These are phyloP conservation scores for Parafenestella ontariensis DNA, from an alignment of 2,329 filamentous ascomycete species.

Conservation along the genomic window DNA sequence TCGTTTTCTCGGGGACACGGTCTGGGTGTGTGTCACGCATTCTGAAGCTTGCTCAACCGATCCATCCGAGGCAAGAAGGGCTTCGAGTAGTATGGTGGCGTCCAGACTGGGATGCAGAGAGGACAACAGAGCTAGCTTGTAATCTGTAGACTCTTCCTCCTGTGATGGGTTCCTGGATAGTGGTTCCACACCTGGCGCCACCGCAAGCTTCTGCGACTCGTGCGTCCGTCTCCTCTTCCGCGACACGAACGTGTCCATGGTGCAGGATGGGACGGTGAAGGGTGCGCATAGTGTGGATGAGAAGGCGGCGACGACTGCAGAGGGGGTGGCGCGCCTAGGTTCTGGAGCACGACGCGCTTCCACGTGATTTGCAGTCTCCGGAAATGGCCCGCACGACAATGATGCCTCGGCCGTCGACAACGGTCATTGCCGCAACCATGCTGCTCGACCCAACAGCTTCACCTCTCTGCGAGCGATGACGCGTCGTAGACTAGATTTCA, in stretches of 20 bases:
- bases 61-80: conserved; percentile 79
- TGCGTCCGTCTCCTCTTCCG: conserved; percentile 44
- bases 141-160: conserved; percentile 79
- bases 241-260: conserved; percentile 50
- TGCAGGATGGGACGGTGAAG: neutral
- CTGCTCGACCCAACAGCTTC: conserved; percentile 19
- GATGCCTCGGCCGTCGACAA: conserved; percentile 31
- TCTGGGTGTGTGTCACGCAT: conserved; percentile 55
- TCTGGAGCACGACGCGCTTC: no score
- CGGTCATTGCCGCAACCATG: conserved; percentile 29
- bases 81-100: conserved; percentile 75
- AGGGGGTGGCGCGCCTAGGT: neutral
- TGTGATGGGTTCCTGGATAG: conserved; percentile 1
- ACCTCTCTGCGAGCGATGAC: conserved; percentile 22
- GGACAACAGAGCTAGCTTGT: conserved; percentile 83
- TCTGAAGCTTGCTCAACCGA: conserved; percentile 71
- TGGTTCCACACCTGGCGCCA: neutral
- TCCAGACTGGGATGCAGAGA: conserved; percentile 74
- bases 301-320: conserved; percentile 1
- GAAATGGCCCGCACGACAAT: conserved; percentile 19
- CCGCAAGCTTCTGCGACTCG: neutral
- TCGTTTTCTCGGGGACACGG: conserved; percentile 45
- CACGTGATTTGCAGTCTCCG: conserved; percentile 17
- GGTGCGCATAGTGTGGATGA: neutral
- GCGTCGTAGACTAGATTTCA: conserved; percentile 5